Conservation (phyloP, 352 stramenopile genomes). For the Phytophthora europaea region DNA sequence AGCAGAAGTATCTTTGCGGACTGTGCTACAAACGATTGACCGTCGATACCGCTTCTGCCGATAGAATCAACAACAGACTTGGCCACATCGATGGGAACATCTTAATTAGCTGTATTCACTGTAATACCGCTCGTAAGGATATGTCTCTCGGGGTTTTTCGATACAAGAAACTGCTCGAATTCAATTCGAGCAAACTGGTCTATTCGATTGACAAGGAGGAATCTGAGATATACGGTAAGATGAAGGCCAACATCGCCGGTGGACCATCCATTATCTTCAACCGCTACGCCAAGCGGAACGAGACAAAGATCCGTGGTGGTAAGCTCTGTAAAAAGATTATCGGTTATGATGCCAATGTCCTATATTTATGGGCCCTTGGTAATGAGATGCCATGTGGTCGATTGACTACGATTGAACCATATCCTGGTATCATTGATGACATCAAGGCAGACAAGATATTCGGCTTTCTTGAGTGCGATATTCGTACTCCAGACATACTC, state of each 20-base stretch:
- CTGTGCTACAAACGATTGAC: too few species aligned
- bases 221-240: constrained; percentile 13
- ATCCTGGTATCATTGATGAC: constrained; percentile 18
- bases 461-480: not conserved
- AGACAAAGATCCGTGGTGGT: constrained; percentile 15
- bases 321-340: constrained; percentile 21
- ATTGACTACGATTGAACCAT: constrained; percentile 11
- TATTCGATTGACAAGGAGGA: constrained; percentile 10
- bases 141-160: constrained; percentile 33
- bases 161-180: constrained; percentile 34
- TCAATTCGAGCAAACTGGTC: constrained; percentile 8
- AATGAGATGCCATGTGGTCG: constrained; percentile 44
- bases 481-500: too few species aligned
- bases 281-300: constrained; percentile 13
- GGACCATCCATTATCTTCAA: not conserved
- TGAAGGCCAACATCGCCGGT: constrained; percentile 11
- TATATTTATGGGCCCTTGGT: not conserved
- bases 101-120: constrained; percentile 27
- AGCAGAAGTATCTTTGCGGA: too few species aligned
- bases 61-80: too few species aligned
- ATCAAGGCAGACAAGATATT: constrained; percentile 18
- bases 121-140: constrained; percentile 39
- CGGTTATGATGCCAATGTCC: constrained; percentile 25
- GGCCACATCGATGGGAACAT: too few species aligned
- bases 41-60: too few species aligned